phyloP scores from a whole-genome alignment of 106 monocot species.

The Agapanthus africanus region DNA sequence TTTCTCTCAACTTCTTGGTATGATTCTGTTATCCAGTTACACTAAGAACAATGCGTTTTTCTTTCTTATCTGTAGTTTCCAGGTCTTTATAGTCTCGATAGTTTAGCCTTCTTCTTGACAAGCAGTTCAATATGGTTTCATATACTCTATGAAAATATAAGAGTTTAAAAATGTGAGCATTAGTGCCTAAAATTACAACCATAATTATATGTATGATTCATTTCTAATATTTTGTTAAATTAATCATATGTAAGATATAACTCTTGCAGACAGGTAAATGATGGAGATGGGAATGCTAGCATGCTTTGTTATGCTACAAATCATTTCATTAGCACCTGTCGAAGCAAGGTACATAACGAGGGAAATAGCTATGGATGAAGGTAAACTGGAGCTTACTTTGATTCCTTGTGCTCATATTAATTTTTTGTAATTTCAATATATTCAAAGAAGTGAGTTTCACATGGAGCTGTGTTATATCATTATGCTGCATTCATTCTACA shows the following conservation, averaged over 20 bases:
- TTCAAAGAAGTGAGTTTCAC: too few species aligned
- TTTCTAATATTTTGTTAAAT: background rate
- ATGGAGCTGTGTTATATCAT: too few species aligned
- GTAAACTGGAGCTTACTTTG: background rate
- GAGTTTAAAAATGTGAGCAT: background rate
- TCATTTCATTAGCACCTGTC: background rate
- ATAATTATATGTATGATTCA: background rate
- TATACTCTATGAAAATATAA: background rate
- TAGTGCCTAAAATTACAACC: background rate
- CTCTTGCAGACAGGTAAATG: background rate
- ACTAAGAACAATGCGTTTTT: background rate
- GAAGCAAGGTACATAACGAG: background rate
- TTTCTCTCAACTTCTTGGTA: background rate
- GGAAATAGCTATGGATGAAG: background rate
- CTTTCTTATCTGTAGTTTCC: background rate
- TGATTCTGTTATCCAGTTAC: background rate
- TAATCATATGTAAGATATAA: background rate
- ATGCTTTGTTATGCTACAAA: background rate
- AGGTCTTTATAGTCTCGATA: background rate
- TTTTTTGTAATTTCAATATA: too few species aligned
- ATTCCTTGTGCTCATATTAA: too few species aligned
- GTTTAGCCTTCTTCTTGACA: background rate
- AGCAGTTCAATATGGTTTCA: background rate
- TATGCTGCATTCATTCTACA: background rate
- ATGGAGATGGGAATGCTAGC: conserved; percentile 6